Evolutionary conservation across 2,329 filamentous ascomycete species (phyloP).

Genomic region (Aspergillus fumigatus): DNA sequence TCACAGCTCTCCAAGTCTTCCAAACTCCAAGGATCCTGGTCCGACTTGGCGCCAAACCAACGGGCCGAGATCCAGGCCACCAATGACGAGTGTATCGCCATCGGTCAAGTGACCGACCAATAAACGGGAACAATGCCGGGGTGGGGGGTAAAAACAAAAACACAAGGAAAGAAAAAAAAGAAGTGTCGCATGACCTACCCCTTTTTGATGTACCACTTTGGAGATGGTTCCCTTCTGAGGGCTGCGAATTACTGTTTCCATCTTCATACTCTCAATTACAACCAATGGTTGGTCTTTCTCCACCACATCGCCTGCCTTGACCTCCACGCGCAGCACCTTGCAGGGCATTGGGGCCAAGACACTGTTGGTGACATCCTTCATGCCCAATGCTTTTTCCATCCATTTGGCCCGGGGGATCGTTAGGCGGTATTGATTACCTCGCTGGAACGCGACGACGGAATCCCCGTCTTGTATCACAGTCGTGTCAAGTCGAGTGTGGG

Average conservation of each 20-base stretch:
- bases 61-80: neutral
- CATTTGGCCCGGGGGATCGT: slow-evolving; percentile 61
- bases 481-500: slow-evolving; percentile 71
- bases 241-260: slow-evolving; percentile 78
- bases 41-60: neutral
- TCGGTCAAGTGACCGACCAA: neutral
- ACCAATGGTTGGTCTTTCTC: slow-evolving; percentile 82
- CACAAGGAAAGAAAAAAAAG: no score
- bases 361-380: slow-evolving; percentile 74
- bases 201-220: slow-evolving; percentile 68
- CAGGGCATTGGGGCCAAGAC: slow-evolving; percentile 95
- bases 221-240: slow-evolving; percentile 68
- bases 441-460: slow-evolving; percentile 70
- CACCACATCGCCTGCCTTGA: slow-evolving; percentile 74
- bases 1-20: neutral
- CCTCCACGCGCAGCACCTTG: slow-evolving; percentile 88
- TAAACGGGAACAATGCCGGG: slow-evolving; percentile 5
- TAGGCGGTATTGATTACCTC: slow-evolving; percentile 55
- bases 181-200: slow-evolving; percentile 58
- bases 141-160: slow-evolving; percentile 1
- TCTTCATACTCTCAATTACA: slow-evolving; percentile 89
- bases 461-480: slow-evolving; percentile 60
- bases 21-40: neutral
- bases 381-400: slow-evolving; percentile 81
- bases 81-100: neutral